phyloP scores from a whole-genome alignment of 345 rosid genomes.

The Chamaenerion angustifolium region DNA sequence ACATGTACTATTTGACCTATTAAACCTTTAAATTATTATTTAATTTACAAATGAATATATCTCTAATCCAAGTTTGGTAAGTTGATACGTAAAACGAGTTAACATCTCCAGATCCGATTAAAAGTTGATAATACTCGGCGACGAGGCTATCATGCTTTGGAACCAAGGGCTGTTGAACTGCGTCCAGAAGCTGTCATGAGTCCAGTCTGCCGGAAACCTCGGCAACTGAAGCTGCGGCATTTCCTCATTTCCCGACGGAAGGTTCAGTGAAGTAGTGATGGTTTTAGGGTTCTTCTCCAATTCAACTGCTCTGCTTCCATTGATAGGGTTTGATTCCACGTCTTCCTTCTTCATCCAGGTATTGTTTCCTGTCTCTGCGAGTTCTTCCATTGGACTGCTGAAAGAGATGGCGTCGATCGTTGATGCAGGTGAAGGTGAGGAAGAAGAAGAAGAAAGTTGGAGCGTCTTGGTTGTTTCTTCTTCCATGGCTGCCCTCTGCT shows the following conservation, averaged over 20 bases:
- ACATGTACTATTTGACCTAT: too few relatives aligned
- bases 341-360: neutral
- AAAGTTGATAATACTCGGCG: conserved; percentile 27
- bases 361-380: neutral
- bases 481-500: conserved; percentile 72
- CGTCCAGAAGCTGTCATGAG: conserved; percentile 10
- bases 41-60: too few relatives aligned
- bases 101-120: too few relatives aligned
- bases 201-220: conserved; percentile 12
- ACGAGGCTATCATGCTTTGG: neutral
- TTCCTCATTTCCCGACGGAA: conserved; percentile 32
- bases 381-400: neutral
- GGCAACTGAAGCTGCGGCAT: conserved; percentile 28
- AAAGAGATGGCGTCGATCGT: conserved; percentile 2
- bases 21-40: too few relatives aligned
- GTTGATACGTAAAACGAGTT: too few relatives aligned
- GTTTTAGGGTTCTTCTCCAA: neutral
- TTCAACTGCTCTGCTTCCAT: neutral
- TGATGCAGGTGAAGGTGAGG: neutral
- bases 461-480: conserved; percentile 23
- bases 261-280: conserved; percentile 20
- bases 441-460: neutral
- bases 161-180: conserved; percentile 1
- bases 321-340: too few relatives aligned
- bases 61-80: too few relatives aligned